These are phyloP conservation scores for Aspergillus costaricaensis DNA, from an alignment of 2,329 filamentous ascomycete species.

Conservation along the genomic window DNA sequence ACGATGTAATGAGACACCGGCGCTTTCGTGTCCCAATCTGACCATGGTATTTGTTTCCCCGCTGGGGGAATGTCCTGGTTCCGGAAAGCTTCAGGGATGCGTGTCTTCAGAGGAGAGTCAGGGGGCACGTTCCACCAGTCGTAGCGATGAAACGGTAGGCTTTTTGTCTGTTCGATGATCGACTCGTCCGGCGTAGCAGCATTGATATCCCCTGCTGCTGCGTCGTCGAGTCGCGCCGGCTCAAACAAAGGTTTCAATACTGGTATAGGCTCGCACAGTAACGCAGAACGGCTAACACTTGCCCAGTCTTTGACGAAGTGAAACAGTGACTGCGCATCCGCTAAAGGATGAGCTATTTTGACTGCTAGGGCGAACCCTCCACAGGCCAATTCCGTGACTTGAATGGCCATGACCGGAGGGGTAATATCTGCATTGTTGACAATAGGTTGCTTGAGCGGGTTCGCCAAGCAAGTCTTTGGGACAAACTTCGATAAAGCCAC, in stretches of 20 bases:
- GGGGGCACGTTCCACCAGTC: conserved; percentile 47
- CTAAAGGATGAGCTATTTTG: conserved; percentile 48
- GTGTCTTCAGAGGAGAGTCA: conserved; percentile 11
- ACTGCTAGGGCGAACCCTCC: conserved; percentile 47
- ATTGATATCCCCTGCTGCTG: conserved; percentile 29
- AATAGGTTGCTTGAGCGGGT: conserved; percentile 30
- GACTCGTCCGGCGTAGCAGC: conserved; percentile 25
- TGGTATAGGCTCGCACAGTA: not conserved
- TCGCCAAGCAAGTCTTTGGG: conserved; percentile 6
- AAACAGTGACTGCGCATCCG: conserved; percentile 49
- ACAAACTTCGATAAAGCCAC: not conserved
- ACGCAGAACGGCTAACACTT: conserved; percentile 25
- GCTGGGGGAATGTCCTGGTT: conserved; percentile 32
- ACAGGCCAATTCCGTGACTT: conserved; percentile 45
- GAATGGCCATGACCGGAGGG: conserved; percentile 39
- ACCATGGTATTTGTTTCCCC: conserved; percentile 42
- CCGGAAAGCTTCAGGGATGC: conserved; percentile 15
- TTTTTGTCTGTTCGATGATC: conserved; percentile 25
- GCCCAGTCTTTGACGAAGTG: conserved; percentile 50
- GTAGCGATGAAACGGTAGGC: conserved; percentile 50
- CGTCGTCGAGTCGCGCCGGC: conserved; percentile 42
- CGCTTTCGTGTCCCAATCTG: conserved; percentile 43
- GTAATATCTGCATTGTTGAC: conserved; percentile 36
- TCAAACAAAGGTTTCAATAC: conserved; percentile 40
- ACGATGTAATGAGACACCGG: conserved; percentile 38